Evolutionary conservation across 2,329 filamentous ascomycete species (phyloP).

Genomic region (Bipolaris oryzae): DNA sequence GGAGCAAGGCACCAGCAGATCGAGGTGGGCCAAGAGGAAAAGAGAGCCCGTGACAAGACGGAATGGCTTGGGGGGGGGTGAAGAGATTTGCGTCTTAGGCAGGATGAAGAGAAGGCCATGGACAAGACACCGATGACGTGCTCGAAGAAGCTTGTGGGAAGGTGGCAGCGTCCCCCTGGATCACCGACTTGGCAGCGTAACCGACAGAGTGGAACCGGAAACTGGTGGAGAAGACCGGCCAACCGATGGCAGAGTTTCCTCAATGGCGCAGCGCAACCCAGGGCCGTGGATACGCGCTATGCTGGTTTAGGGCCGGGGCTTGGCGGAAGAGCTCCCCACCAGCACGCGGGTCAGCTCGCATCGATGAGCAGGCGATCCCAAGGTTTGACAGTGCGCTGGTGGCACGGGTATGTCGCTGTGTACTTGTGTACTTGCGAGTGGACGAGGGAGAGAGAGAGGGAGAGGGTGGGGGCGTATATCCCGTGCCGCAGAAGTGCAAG

Average conservation of each 20-base stretch:
- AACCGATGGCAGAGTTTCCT: conserved; percentile 37
- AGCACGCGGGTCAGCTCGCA: conserved; percentile 5
- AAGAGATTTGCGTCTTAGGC: not conserved
- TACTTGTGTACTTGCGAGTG: no score
- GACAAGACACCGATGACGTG: conserved; percentile 26
- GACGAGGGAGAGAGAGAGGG: no score
- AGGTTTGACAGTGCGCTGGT: not conserved
- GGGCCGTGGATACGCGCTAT: conserved; percentile 37
- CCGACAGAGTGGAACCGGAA: conserved; percentile 43
- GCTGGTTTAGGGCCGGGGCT: conserved; percentile 23
- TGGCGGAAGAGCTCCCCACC: conserved; percentile 8
- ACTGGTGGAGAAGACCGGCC: conserved; percentile 30
- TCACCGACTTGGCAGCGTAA: conserved; percentile 20
- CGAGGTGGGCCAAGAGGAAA: no score
- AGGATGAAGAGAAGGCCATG: conserved; percentile 21
- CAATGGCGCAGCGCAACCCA: conserved; percentile 33
- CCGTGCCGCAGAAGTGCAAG: conserved; percentile 2
- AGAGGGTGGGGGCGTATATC: no score
- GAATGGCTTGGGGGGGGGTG: no score
- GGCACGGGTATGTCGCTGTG: not conserved
- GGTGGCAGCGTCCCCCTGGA: conserved; percentile 9
- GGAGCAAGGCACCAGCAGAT: no score
- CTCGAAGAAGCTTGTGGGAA: conserved; percentile 12
- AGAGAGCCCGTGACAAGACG: no score
- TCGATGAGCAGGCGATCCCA: not conserved